Evolutionary conservation across 805 yeast genomes (phyloP), one percentile per base, ranked within the genome.

Genomic region (Barnettozyma sp.): DNA sequence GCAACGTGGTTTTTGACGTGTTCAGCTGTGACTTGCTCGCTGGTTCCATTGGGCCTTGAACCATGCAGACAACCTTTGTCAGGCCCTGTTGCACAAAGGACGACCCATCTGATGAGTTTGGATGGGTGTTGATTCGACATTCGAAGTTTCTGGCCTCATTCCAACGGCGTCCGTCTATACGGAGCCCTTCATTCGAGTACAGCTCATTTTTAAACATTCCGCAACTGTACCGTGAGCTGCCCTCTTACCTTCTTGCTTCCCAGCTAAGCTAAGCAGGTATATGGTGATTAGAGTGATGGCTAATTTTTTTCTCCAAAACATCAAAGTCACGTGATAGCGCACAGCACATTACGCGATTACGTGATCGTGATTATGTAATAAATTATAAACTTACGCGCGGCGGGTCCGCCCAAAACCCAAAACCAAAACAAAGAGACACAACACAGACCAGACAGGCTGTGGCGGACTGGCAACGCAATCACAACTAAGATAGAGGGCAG

Each of bases 101-200:
- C 1, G 97, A 88, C 6, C 97, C 98, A 59, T 90, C 97, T 3
- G 92, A 71, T 1, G 88, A 73, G 47, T 71, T 75, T 6, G 95
- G 86, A 51, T 88, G 97, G 1, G 97, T 87, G 52, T 86, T 86
- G 36, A 85, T 76, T 14, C 76, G 72, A 54, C 95, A 83, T 25
- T 74, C 75, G 51, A 92, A 84, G 21, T 78, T 70, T 33, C 97
- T 77, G 29, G 88, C 68, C 58, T 92, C 98, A 51, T 90, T 86
- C 87, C 92, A 87, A 43, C 98, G 71, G 49, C 98, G 76, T 2
- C 98, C 98, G 56, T 92, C 97, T 11, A 81, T 65, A 45, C 98
- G 69, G 31, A 92, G 69, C 5, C 98, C 98, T 60, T 92, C 97
- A 6, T 96, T 96, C 0, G 97, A 88, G 55, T 84, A 90, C 30